Conservation (phyloP, 2,329 filamentous ascomycete species). For the Colletotrichum tanaceti region DNA sequence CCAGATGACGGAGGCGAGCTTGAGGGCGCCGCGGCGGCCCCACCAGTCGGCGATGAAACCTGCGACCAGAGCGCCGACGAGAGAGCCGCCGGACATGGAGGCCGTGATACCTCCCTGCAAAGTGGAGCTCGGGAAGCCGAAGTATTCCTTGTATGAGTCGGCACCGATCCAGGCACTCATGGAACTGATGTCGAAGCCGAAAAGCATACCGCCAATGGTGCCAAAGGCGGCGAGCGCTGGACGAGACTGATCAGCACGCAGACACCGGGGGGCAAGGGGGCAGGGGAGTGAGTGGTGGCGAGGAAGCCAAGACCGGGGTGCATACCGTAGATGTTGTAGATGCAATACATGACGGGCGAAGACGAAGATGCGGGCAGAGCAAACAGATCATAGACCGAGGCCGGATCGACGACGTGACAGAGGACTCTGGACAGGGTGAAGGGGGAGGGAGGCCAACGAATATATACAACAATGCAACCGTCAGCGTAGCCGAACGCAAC, state of each 20-base stretch:
- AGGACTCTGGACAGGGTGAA: not conserved
- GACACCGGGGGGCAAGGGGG: not conserved
- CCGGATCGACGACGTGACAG: not conserved
- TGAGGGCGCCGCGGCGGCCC: conserved; percentile 58
- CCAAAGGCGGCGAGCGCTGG: conserved; percentile 53
- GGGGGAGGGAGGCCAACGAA: not conserved
- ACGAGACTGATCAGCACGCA: not conserved
- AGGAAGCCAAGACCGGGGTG: not conserved
- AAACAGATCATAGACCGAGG: not conserved
- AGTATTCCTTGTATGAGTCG: conserved; percentile 63
- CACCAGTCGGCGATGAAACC: conserved; percentile 62
- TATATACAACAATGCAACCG: conserved; percentile 16
- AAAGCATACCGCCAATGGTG: conserved; percentile 58
- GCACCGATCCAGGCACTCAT: conserved; percentile 69
- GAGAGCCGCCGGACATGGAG: conserved; percentile 63
- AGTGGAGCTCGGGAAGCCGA: conserved; percentile 58
- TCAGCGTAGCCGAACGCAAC: not conserved
- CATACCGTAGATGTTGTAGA: conserved; percentile 54
- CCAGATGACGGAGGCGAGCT: conserved; percentile 61
- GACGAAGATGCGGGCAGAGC: too few species aligned
- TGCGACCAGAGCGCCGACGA: conserved; percentile 60
- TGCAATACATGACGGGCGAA: conserved; percentile 48
- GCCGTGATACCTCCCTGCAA: conserved; percentile 65
- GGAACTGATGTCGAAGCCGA: conserved; percentile 68
- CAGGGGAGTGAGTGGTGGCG: not conserved